These are phyloP conservation scores for Xerocomellus intermedius DNA, from an alignment of 768 basidiomycete species.

Conservation along the genomic window DNA sequence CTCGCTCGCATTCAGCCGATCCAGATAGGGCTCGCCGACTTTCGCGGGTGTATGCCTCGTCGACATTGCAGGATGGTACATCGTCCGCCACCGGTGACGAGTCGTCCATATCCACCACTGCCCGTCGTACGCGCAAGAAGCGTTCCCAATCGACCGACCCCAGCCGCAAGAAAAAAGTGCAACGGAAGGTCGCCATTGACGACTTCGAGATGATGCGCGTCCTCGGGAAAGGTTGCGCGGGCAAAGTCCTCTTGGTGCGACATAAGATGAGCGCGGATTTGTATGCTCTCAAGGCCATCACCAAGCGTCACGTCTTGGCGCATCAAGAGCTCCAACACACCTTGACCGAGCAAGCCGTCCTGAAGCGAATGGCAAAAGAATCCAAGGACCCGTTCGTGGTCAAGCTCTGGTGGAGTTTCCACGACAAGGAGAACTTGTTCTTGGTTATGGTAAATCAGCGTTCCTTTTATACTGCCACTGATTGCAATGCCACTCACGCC, in stretches of 20 bases:
- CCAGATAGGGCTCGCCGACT: slow-evolving; percentile 61
- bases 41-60: slow-evolving; percentile 58
- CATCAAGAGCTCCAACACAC: slow-evolving; percentile 97
- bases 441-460: slow-evolving; percentile 77
- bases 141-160: slow-evolving; percentile 50
- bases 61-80: slow-evolving; percentile 47
- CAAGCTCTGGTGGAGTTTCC: slow-evolving; percentile 95
- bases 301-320: slow-evolving; percentile 93
- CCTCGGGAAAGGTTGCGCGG: slow-evolving; percentile 95
- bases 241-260: slow-evolving; percentile 90
- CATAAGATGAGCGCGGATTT: slow-evolving; percentile 70
- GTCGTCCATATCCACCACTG: slow-evolving; percentile 64
- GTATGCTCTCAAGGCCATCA: slow-evolving; percentile 96
- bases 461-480: slow-evolving; percentile 14
- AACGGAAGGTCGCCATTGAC: slow-evolving; percentile 74
- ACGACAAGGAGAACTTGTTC: slow-evolving; percentile 96
- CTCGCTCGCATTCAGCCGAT: slow-evolving; percentile 80
- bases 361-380: slow-evolving; percentile 91
- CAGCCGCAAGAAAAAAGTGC: slow-evolving; percentile 48
- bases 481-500: slow-evolving; percentile 11
- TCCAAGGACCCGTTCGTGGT: slow-evolving; percentile 92
- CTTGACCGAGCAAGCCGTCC: slow-evolving; percentile 91
- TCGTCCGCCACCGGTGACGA: slow-evolving; percentile 68
- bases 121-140: slow-evolving; percentile 50
- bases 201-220: slow-evolving; percentile 99